These are phyloP conservation scores for Scenedesmus sp. DNA, from an alignment of 163 green algal species.

Conservation along the genomic window DNA sequence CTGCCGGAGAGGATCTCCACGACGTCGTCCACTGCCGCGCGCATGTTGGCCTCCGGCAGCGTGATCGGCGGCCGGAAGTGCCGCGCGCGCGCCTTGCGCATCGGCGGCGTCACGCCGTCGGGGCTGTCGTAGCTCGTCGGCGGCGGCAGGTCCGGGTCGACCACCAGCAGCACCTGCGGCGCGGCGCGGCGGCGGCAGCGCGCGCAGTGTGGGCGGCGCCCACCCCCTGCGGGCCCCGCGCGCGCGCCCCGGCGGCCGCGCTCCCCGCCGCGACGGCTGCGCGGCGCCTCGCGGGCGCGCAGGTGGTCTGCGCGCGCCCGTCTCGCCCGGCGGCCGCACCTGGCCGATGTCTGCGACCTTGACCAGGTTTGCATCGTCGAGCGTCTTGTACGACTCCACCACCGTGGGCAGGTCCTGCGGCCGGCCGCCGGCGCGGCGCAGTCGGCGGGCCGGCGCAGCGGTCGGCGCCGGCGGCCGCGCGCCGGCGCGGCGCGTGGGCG, in stretches of 20 bases:
- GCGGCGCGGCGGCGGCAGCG: no score
- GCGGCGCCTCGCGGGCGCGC: no score
- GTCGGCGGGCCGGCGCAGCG: no score
- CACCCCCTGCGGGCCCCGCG: no score
- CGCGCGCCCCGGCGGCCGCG: no score
- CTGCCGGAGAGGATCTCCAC: constrained; percentile 25
- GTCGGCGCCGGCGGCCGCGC: no score
- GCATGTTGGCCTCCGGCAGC: constrained; percentile 53
- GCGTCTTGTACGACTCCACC: constrained; percentile 93
- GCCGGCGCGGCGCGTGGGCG: no score
- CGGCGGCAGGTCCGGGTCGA: constrained; percentile 20
- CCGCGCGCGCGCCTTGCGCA: constrained; percentile 69
- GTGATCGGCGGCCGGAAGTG: constrained; percentile 63
- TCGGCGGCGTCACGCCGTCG: constrained; percentile 81
- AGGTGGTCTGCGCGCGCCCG: no score
- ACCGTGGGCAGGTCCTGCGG: constrained; percentile 84
- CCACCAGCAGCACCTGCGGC: constrained; percentile 64
- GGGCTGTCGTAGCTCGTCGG: constrained; percentile 50
- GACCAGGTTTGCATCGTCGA: constrained; percentile 92
- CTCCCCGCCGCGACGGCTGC: no score
- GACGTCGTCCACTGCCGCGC: neutral
- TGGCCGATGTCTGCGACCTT: constrained; percentile 91
- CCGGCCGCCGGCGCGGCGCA: no score
- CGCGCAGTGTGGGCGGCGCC: no score
- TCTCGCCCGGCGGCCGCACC: no score